Conservation (phyloP, 768 basidiomycete species). For the Boletus pseudo-olivaceus region DNA sequence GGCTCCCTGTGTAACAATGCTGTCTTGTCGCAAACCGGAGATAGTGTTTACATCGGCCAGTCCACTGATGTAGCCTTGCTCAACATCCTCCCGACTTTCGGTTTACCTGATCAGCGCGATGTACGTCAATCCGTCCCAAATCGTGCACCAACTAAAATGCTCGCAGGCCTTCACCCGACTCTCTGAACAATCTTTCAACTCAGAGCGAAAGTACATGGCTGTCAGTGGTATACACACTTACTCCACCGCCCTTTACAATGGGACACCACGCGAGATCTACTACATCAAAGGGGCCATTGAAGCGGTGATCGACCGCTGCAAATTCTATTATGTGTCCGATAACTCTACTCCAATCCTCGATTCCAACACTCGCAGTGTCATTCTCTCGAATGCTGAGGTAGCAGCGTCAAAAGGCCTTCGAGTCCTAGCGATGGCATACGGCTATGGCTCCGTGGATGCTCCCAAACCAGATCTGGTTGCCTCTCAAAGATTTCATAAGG, state of each 20-base stretch:
- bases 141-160: slow-evolving; percentile 3
- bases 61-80: slow-evolving; percentile 91
- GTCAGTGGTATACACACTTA: slow-evolving; percentile 66
- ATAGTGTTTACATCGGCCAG: slow-evolving; percentile 77
- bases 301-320: slow-evolving; percentile 78
- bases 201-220: slow-evolving; percentile 92
- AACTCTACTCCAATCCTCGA: slow-evolving; percentile 85
- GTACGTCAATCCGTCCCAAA: slow-evolving; percentile 40
- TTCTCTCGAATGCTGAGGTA: slow-evolving; percentile 66
- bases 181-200: slow-evolving; percentile 88
- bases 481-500: slow-evolving; percentile 18
- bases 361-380: slow-evolving; percentile 57
- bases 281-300: slow-evolving; percentile 95
- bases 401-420: slow-evolving; percentile 77
- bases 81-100: slow-evolving; percentile 69
- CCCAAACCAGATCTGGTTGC: slow-evolving; percentile 20
- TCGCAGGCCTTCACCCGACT: slow-evolving; percentile 61
- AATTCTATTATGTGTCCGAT: slow-evolving; percentile 85
- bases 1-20: slow-evolving; percentile 93
- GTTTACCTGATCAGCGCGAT: slow-evolving; percentile 62
- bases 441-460: slow-evolving; percentile 57
- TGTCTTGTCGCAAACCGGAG: slow-evolving; percentile 56
- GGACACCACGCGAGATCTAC: slow-evolving; percentile 63
- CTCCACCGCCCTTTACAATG: slow-evolving; percentile 26
- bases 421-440: slow-evolving; percentile 90